These are phyloP conservation scores for Tetrahymena elliotti DNA, from an alignment of 73 alveolate genomes.

Conservation along the genomic window DNA sequence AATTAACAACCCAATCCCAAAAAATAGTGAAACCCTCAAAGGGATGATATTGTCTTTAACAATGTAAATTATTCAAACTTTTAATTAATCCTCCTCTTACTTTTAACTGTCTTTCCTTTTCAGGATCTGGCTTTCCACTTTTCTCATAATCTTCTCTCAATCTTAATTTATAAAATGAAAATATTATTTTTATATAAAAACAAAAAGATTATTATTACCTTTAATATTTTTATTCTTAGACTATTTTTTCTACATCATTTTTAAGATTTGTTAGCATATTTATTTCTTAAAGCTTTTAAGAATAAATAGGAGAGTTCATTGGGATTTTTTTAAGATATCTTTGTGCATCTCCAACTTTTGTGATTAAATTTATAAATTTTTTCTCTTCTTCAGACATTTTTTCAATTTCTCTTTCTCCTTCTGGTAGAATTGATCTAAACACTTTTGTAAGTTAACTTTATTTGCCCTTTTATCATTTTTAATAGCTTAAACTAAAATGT, in stretches of 20 bases:
- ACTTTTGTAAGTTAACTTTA: not conserved
- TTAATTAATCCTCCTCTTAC: slow-evolving; percentile 14
- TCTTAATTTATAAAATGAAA: not conserved
- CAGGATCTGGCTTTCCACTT: slow-evolving; percentile 17
- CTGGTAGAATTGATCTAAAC: slow-evolving; percentile 15
- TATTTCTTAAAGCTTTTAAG: not conserved
- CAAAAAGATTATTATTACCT: not conserved
- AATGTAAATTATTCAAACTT: slow-evolving; percentile 18
- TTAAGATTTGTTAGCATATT: slow-evolving; percentile 6
- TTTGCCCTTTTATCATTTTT: not conserved
- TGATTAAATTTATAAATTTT: slow-evolving; percentile 21
- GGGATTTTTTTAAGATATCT: slow-evolving; percentile 27
- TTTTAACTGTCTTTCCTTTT: slow-evolving; percentile 14
- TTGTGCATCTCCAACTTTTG: slow-evolving; percentile 40
- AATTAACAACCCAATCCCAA: slow-evolving; percentile 46
- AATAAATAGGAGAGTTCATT: not conserved
- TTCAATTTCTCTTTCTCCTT: slow-evolving; percentile 15
- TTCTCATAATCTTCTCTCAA: slow-evolving; percentile 33
- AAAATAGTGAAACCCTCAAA: slow-evolving; percentile 20
- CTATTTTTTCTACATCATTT: slow-evolving; percentile 35
- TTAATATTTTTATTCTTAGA: slow-evolving; percentile 37
- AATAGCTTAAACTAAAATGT: too few relatives aligned
- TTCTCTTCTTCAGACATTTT: slow-evolving; percentile 32
- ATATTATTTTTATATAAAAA: not conserved
- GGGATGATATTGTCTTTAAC: slow-evolving; percentile 26